Percentiles rank a stretch among this genome's conserved stretches.
These are phyloP conservation scores for Lasiodiplodia sp. DNA, from an alignment of 2,329 filamentous ascomycete species.

Conservation along the genomic window DNA sequence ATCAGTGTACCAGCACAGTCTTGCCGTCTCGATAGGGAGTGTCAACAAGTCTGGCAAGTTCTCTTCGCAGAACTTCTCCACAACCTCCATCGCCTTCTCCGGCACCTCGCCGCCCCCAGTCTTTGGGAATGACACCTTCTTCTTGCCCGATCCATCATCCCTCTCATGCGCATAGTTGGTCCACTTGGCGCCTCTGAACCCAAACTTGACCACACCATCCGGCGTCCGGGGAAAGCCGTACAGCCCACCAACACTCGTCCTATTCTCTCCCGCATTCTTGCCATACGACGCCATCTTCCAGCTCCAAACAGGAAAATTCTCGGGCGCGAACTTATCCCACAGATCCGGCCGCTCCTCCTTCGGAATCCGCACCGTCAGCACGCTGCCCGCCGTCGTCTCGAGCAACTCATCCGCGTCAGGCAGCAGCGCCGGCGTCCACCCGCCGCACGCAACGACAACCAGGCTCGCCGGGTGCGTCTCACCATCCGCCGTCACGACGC, in stretches of 20 bases:
- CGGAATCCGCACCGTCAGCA: constrained; percentile 56
- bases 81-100: constrained; percentile 35
- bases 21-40: constrained; percentile 23
- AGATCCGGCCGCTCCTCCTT: constrained; percentile 42
- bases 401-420: constrained; percentile 51
- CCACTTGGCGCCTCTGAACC: constrained; percentile 59
- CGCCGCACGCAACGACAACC: constrained; percentile 53
- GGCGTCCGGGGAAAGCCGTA: constrained; percentile 58
- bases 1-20: constrained; percentile 35
- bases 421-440: constrained; percentile 54
- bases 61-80: constrained; percentile 47
- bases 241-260: constrained; percentile 47
- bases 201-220: constrained; percentile 57
- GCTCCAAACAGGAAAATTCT: constrained; percentile 56
- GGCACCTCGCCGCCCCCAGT: constrained; percentile 12
- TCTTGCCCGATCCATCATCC: neutral
- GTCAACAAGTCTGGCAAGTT: constrained; percentile 55
- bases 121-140: constrained; percentile 11
- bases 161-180: constrained; percentile 51
- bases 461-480: constrained; percentile 50
- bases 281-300: constrained; percentile 32
- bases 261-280: constrained; percentile 44
- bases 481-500: constrained; percentile 54
- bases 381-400: constrained; percentile 59
- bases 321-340: constrained; percentile 50